A percentile compares a stretch with the other conserved stretches of the same genome.
phyloP scores from a whole-genome alignment of 345 rosid species.

The Bruguiera sexangula region DNA sequence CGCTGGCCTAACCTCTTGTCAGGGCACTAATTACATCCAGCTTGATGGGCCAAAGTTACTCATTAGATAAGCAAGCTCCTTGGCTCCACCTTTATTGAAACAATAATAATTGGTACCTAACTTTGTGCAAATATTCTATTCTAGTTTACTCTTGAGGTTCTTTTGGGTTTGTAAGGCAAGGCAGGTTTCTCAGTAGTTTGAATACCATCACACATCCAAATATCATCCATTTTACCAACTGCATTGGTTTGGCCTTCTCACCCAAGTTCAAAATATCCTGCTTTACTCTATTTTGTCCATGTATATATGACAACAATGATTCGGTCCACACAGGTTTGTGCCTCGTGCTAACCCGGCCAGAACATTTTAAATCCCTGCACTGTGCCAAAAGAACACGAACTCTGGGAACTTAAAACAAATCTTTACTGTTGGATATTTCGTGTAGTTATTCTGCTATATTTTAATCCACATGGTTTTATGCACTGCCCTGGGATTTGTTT shows the following conservation, averaged over 20 bases:
- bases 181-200: too few species aligned
- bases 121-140: not conserved
- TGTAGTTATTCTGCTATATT: not conserved
- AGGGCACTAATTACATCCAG: not conserved
- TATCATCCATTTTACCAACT: too few species aligned
- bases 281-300: too few species aligned
- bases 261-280: too few species aligned
- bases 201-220: too few species aligned
- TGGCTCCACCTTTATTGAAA: not conserved
- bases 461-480: too few species aligned
- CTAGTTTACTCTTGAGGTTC: not conserved
- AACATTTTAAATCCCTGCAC: not conserved
- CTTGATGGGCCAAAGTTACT: conserved; percentile 4
- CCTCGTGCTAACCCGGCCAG: not conserved
- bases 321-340: not conserved
- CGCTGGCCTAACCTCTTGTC: not conserved
- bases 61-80: conserved; percentile 10
- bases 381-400: not conserved
- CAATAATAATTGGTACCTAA: not conserved
- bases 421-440: not conserved
- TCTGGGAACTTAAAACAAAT: too few species aligned
- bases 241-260: too few species aligned
- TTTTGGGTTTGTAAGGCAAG: not conserved
- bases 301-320: too few species aligned
- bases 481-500: too few species aligned